Conservation (phyloP, 1,139 yeast species). For the Zhuliangozyma blackwelliae region DNA sequence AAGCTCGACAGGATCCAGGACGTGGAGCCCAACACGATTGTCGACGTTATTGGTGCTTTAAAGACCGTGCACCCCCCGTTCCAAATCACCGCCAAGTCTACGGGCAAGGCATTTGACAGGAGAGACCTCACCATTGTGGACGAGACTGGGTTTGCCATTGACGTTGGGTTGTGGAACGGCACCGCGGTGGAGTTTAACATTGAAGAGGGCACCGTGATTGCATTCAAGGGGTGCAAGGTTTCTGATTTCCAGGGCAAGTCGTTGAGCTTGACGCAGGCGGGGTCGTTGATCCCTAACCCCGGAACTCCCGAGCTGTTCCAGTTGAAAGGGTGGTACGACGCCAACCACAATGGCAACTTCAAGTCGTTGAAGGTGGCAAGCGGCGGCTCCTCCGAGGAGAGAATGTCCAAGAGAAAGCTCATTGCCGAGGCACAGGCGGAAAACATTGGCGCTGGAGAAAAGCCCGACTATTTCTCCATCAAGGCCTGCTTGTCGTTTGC, state of each 20-base stretch:
- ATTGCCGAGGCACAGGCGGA: slow-evolving; percentile 65
- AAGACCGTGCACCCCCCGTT: slow-evolving; percentile 70
- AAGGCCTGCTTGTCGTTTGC: slow-evolving; percentile 73
- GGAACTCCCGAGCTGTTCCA: slow-evolving; percentile 84
- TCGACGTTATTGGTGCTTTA: slow-evolving; percentile 86
- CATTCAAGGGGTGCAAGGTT: slow-evolving; percentile 86
- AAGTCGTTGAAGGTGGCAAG: slow-evolving; percentile 51
- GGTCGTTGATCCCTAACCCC: slow-evolving; percentile 74
- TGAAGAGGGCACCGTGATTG: slow-evolving; percentile 83
- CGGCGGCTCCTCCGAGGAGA: slow-evolving; percentile 20
- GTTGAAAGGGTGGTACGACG: slow-evolving; percentile 93
- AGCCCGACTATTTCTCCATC: slow-evolving; percentile 71
- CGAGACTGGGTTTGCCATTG: slow-evolving; percentile 70
- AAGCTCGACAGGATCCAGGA: slow-evolving; percentile 63
- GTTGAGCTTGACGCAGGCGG: slow-evolving; percentile 75
- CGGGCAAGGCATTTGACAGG: slow-evolving; percentile 87
- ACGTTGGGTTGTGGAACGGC: slow-evolving; percentile 88
- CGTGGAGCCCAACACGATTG: slow-evolving; percentile 64
- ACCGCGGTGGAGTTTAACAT: slow-evolving; percentile 71
- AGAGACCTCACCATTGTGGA: slow-evolving; percentile 87
- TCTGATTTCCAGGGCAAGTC: slow-evolving; percentile 88
- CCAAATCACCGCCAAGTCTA: slow-evolving; percentile 85
- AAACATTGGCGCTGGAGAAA: slow-evolving; percentile 68
- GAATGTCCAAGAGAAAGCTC: slow-evolving; percentile 52
- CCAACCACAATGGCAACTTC: slow-evolving; percentile 65